Percentiles rank a stretch among this genome's conserved stretches.
Evolutionary conservation across 148 eudicot genomes (phyloP).

Genomic region (Rhododendron mucronatum): DNA sequence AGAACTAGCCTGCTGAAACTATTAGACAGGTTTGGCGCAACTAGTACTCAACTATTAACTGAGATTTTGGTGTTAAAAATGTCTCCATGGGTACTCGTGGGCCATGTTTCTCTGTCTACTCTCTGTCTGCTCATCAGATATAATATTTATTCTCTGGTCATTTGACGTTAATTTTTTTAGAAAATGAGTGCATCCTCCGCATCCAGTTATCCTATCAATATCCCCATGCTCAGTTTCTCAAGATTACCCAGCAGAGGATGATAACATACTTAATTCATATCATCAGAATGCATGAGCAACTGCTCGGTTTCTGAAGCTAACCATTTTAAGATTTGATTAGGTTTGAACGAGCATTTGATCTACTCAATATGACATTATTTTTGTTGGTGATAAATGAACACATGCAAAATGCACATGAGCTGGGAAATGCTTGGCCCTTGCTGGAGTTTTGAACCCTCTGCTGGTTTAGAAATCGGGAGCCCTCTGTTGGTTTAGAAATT

Average conservation of each 20-base stretch:
- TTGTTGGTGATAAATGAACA: not conserved
- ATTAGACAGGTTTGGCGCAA: not conserved
- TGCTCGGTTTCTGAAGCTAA: not conserved
- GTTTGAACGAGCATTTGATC: not conserved
- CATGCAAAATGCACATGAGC: not conserved
- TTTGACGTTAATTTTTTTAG: not conserved
- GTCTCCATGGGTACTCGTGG: not conserved
- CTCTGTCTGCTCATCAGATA: not conserved
- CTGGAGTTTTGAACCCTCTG: not conserved
- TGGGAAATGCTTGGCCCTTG: not conserved
- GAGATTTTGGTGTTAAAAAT: not conserved
- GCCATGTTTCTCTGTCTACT: not conserved
- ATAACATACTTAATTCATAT: not conserved
- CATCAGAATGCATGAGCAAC: not conserved
- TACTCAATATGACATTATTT: not conserved
- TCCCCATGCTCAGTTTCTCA: not conserved
- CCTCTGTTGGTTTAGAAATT: not conserved
- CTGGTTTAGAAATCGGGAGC: not conserved
- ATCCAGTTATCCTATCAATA: not conserved
- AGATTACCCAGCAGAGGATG: not conserved
- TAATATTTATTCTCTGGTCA: not conserved
- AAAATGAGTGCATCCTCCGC: not conserved
- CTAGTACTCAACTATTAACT: not conserved
- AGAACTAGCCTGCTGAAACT: not conserved
- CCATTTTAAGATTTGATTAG: not conserved